Percentiles rank a stretch among this genome's conserved stretches.
These are phyloP conservation scores for Trichoderma gracile DNA, from an alignment of 2,329 filamentous ascomycete species.

Conservation along the genomic window DNA sequence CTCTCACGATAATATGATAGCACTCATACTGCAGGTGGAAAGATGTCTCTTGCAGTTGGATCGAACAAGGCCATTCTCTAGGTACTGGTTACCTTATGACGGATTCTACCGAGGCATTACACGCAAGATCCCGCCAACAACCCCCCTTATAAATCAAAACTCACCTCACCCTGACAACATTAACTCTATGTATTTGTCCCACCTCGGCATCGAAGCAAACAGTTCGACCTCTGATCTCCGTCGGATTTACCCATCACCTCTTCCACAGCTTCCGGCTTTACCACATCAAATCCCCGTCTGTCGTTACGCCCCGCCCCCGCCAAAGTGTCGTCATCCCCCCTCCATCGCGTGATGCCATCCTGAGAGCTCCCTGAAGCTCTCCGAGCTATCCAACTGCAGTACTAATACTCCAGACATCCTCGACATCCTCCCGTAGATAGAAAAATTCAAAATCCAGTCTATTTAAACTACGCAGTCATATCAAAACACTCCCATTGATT, in stretches of 20 bases:
- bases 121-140: neutral
- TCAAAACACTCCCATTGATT: too few species aligned
- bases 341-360: slow-evolving; percentile 12
- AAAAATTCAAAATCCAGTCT: neutral
- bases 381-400: neutral
- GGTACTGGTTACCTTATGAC: neutral
- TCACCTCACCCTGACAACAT: neutral
- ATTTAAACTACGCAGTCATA: neutral
- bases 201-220: neutral
- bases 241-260: neutral
- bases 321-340: slow-evolving; percentile 14
- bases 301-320: slow-evolving; percentile 1
- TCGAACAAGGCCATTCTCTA: neutral
- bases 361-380: neutral
- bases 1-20: neutral
- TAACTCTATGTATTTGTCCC: neutral
- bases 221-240: neutral
- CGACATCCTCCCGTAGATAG: neutral
- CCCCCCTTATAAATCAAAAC: neutral
- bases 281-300: neutral
- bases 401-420: neutral
- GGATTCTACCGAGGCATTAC: too few species aligned
- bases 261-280: neutral
- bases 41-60: neutral
- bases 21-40: too few species aligned